A percentile compares a stretch with the other conserved stretches of the same genome.
phyloP scores from a whole-genome alignment of 441 rosid species.

The Corymbia citriodora region DNA sequence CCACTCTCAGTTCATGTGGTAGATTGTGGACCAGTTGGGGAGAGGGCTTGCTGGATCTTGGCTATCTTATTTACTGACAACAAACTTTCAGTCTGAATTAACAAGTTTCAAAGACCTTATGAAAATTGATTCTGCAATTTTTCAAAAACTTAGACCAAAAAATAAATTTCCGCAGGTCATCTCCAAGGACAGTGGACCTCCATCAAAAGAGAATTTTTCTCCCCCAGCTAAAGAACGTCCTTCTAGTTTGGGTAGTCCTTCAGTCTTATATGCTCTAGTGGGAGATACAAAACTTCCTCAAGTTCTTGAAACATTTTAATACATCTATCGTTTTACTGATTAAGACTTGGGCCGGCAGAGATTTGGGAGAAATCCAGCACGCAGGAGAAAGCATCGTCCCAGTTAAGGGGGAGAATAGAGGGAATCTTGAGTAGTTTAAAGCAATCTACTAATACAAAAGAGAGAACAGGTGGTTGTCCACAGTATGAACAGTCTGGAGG shows the following conservation, averaged over 20 bases:
- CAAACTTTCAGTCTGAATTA: neutral
- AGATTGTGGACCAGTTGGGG: neutral
- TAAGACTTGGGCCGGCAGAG: constrained; percentile 22
- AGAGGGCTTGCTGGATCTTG: neutral
- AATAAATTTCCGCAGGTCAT: constrained; percentile 39
- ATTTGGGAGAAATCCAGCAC: constrained; percentile 8
- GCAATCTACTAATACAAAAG: constrained; percentile 18
- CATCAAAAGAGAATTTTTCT: constrained; percentile 11
- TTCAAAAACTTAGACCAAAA: neutral
- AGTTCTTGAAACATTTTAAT: neutral
- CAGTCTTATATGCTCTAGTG: neutral
- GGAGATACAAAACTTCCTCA: neutral
- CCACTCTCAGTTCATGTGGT: neutral
- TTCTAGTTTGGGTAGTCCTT: constrained; percentile 28
- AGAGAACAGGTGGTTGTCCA: constrained; percentile 4
- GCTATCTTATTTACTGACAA: neutral
- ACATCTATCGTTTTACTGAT: neutral
- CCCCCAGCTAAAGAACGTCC: constrained; percentile 15
- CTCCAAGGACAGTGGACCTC: constrained; percentile 37
- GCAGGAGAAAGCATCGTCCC: constrained; percentile 13
- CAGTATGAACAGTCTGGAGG: constrained; percentile 12
- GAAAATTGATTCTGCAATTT: neutral
- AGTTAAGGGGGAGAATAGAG: constrained; percentile 32
- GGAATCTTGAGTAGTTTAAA: constrained; percentile 38
- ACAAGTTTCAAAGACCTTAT: neutral